Percentiles rank a stretch among this genome's conserved stretches.
Evolutionary conservation across 1,284 basidiomycete genomes (phyloP).

Genomic region (Chiua sp.): DNA sequence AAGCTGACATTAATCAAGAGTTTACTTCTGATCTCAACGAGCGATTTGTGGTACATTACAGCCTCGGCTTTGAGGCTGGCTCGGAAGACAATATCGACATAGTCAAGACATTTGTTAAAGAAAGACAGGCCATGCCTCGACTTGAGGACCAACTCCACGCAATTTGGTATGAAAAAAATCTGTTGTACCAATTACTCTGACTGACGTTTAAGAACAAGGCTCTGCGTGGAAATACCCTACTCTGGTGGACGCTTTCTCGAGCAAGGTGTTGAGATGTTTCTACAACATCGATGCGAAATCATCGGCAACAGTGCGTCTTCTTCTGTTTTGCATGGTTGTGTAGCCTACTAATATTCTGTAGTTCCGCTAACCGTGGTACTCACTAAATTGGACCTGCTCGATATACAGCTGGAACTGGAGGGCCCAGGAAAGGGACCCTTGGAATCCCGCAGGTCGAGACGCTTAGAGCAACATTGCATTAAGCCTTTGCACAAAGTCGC

Average conservation of each 20-base stretch:
- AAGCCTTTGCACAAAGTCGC: neutral
- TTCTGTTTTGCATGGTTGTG: neutral
- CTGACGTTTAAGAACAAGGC: conserved; percentile 10
- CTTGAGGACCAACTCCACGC: conserved; percentile 20
- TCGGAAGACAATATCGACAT: conserved; percentile 6
- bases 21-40: conserved; percentile 9
- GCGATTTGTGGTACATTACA: conserved; percentile 24
- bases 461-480: conserved; percentile 9
- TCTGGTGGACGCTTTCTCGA: conserved; percentile 20
- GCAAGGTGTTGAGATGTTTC: conserved; percentile 15
- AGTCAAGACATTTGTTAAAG: neutral
- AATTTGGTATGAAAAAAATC: conserved; percentile 15
- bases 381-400: conserved; percentile 18
- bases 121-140: neutral
- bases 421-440: neutral
- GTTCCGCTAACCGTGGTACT: conserved; percentile 25
- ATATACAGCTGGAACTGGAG: conserved; percentile 3
- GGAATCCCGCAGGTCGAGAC: neutral
- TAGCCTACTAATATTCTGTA: neutral
- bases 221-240: conserved; percentile 19
- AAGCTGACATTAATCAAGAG: conserved; percentile 13
- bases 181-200: neutral
- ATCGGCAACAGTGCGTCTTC: conserved; percentile 16
- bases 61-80: conserved; percentile 22
- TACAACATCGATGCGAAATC: conserved; percentile 11